Evolutionary conservation across 2,329 filamentous ascomycete species (phyloP), one percentile per base, ranked within the genome.

Genomic region (Acrocalymma vagum): DNA sequence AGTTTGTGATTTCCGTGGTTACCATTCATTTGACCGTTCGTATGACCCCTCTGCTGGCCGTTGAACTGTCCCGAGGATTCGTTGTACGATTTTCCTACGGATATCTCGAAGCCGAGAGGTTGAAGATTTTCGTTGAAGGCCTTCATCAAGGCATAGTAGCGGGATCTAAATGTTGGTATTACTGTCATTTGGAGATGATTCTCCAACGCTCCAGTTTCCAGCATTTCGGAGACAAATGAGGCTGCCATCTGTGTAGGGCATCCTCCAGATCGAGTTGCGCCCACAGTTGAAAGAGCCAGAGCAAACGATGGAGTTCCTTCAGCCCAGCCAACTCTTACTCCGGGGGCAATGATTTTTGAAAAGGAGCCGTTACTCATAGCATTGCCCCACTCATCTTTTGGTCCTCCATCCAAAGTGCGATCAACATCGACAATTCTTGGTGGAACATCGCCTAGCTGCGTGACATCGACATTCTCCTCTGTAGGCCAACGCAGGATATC

Each of bases 341-440:
- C 48, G 4, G 45, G 48, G 11, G 48, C 48, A 22, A 50, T 50
- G 22, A 52, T 82, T 68, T 96, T 96, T 66, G 83, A 88, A 69
- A 96, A 96, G 3, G 85, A 89, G n/a, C 87, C 90, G 65, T 96
- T 96, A 63, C 86, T 90, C 22, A 92, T 74, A 5, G 83, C 80
- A 65, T 96, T 84, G 10, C 91, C 90, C 64, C 90, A 94, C 18
- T 73, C 72, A 58, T 81, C 74, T 36, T 68, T 31, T 64, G 78
- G 10, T 13, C 77, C 76, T 1, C 78, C 80, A 9, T 84, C 82
- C 7, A 90, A 72, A 9, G 78, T 73, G 8, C 81, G 73, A 66
- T 95, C 89, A 36, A 95, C 73, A 61, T 94, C 89, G n/a, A 87
- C 81, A 1, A 95, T 73, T 1, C 89, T 81, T 1, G 89, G 88